Evolutionary conservation across 83 land plant species (phyloP), one percentile per base, ranked within the genome.

Genomic region (Diphasiastrum complanatum): DNA sequence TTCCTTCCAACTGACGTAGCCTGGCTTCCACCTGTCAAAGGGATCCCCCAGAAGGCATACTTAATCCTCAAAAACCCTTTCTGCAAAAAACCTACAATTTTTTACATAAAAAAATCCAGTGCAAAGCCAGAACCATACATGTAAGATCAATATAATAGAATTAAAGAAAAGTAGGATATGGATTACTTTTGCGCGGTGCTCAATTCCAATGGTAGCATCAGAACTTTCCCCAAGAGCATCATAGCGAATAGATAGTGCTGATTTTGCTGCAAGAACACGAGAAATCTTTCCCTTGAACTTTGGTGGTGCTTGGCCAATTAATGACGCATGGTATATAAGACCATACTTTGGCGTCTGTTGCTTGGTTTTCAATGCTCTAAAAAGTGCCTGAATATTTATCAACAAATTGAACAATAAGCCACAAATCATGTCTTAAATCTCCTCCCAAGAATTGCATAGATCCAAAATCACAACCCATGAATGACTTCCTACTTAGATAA

Each of bases 321-420:
- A 56, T 0, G 99, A 85, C 36, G 99, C 99, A 77, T 93, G 96
- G 67, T 77, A 93, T 32, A 93, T 85, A 23, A 93, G 85, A 30
- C 99, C 99, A 75, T 93, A 89, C 63, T 93, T 89, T 37, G 99
- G 99, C 33, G 99, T 93, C 5, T 87, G 72, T 45, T 93, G 91
- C 68, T 93, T 93, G 31, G 99, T 83, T 72, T 93, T 93, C 68
- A 93, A 76, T 48, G 96, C 96, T 75, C 96, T 81, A 62, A 89
- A 93, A 11, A 93, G 79, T 10, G 91, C 99, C 89, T 83, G 68
- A 60, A 40, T 30, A 3, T 45, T 46, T 36, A 57, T 30, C 32
- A 33, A 14, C 36, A 35, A 47, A 63, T 27, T 4, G 10, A 25
- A 19, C 20, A 36, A 28, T 1, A 19, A 33, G 26, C n/a, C n/a